A percentile compares a stretch with the other conserved stretches of the same genome.
Evolutionary conservation across 2,329 filamentous ascomycete species (phyloP).

Genomic region (Talaromyces marneffei): DNA sequence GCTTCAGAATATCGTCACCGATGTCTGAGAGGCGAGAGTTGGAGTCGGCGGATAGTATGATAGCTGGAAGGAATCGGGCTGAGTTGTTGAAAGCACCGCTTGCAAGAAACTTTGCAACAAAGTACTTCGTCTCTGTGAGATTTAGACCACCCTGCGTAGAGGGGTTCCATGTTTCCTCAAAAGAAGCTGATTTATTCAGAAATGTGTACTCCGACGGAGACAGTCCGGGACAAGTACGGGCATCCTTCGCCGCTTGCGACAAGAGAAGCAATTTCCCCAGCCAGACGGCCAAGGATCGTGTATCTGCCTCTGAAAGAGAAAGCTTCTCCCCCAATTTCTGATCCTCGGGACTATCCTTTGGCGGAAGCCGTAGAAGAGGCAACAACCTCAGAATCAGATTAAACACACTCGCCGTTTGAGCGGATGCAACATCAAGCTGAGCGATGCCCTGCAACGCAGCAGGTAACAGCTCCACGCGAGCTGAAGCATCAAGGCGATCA

Average conservation of each 20-base stretch:
- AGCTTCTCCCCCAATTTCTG: conserved; percentile 59
- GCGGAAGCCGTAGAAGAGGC: conserved; percentile 60
- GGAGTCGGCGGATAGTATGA: conserved; percentile 75
- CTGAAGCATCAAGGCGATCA: conserved; percentile 52
- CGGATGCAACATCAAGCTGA: conserved; percentile 50
- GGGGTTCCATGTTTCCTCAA: conserved; percentile 56
- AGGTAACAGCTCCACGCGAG: conserved; percentile 68
- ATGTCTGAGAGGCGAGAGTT: conserved; percentile 76
- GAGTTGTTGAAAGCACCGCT: conserved; percentile 80
- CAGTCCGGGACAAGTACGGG: conserved; percentile 54
- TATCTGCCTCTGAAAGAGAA: conserved; percentile 65
- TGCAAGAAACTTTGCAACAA: conserved; percentile 65
- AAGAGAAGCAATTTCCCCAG: conserved; percentile 73
- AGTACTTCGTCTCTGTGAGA: conserved; percentile 63
- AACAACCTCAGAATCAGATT: conserved; percentile 75
- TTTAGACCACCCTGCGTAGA: conserved; percentile 56
- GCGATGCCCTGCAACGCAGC: conserved; percentile 62
- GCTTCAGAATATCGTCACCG: conserved; percentile 85
- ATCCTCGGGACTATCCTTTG: conserved; percentile 74
- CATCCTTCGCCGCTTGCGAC: conserved; percentile 42
- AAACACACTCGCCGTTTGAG: conserved; percentile 64
- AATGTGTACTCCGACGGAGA: conserved; percentile 63
- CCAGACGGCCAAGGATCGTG: conserved; percentile 66
- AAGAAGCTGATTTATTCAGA: conserved; percentile 53
- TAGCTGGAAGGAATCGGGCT: conserved; percentile 75